Conservation (phyloP, 1,139 yeast genomes). For the Taiozyma sp. region DNA sequence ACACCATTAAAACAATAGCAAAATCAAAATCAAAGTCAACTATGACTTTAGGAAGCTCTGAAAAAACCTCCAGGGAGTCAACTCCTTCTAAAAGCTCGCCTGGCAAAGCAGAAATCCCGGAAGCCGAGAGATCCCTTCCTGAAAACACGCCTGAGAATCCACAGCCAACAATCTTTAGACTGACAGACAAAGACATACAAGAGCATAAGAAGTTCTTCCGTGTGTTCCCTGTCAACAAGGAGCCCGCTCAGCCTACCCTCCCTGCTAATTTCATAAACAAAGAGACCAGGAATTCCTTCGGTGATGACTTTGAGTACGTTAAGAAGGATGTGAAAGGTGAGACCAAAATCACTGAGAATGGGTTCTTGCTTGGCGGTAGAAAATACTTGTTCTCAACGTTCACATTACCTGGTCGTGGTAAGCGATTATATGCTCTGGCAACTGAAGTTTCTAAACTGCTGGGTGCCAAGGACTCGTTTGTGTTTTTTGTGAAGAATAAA, state of each 20-base stretch:
- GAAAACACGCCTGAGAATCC: conserved; percentile 20
- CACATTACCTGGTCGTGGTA: conserved; percentile 44
- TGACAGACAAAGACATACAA: conserved; percentile 25
- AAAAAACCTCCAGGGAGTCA: background rate
- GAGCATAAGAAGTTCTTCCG: conserved; percentile 13
- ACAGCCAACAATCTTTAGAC: conserved; percentile 22
- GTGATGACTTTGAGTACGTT: conserved; percentile 30
- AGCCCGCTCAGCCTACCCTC: conserved; percentile 4
- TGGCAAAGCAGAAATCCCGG: conserved; percentile 2
- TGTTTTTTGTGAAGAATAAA: conserved; percentile 56
- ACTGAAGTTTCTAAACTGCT: conserved; percentile 66
- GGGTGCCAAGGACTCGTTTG: conserved; percentile 59
- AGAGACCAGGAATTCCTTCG: conserved; percentile 22
- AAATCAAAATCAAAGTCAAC: background rate
- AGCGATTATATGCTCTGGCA: conserved; percentile 56
- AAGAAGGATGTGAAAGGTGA: conserved; percentile 47
- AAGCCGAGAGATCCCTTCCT: conserved; percentile 14
- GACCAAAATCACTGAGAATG: conserved; percentile 49
- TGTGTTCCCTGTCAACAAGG: conserved; percentile 12
- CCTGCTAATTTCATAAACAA: conserved; percentile 10
- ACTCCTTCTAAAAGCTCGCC: background rate
- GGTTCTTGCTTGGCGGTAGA: conserved; percentile 52
- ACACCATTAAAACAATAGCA: background rate
- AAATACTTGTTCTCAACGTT: conserved; percentile 52
- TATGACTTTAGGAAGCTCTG: background rate